phyloP scores from a whole-genome alignment of 2,329 filamentous ascomycete genomes.

The Calonectria montana region DNA sequence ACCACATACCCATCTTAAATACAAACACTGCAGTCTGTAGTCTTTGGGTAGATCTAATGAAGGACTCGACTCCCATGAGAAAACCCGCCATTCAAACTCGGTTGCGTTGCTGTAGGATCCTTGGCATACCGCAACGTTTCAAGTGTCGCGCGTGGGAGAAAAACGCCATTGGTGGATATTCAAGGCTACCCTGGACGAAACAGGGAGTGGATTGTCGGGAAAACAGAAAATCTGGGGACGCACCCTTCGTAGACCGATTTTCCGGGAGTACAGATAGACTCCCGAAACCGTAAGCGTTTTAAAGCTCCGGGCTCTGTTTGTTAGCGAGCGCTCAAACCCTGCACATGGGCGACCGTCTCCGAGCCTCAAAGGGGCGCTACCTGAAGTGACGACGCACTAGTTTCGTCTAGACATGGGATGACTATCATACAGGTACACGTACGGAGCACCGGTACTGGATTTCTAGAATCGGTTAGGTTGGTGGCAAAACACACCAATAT shows the following conservation, averaged over 20 bases:
- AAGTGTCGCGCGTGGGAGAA: slow-evolving; percentile 21
- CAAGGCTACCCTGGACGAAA: slow-evolving; percentile 16
- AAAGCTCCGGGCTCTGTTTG: slow-evolving; percentile 12
- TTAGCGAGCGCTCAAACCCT: neutral
- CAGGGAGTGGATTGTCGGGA: slow-evolving; percentile 8
- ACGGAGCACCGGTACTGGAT: neutral
- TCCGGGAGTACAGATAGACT: slow-evolving; percentile 26
- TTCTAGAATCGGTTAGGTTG: neutral
- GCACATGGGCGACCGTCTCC: neutral
- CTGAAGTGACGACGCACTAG: neutral
- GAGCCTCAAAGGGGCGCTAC: neutral
- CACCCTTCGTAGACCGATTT: slow-evolving; percentile 10
- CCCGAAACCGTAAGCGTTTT: slow-evolving; percentile 29
- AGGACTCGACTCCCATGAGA: slow-evolving; percentile 9
- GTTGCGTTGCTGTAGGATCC: neutral
- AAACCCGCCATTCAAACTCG: slow-evolving; percentile 37
- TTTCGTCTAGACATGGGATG: slow-evolving; percentile 1
- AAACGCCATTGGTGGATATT: slow-evolving; percentile 33
- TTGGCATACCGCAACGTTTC: slow-evolving; percentile 31
- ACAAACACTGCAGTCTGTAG: neutral
- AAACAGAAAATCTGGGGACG: slow-evolving; percentile 24
- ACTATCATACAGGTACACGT: neutral
- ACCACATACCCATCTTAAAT: slow-evolving; percentile 26
- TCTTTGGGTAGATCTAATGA: slow-evolving; percentile 13
- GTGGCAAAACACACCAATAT: neutral